A percentile compares a stretch with the other conserved stretches of the same genome.
phyloP scores from a whole-genome alignment of 331 rosid genomes.

The Malus hybrid region DNA sequence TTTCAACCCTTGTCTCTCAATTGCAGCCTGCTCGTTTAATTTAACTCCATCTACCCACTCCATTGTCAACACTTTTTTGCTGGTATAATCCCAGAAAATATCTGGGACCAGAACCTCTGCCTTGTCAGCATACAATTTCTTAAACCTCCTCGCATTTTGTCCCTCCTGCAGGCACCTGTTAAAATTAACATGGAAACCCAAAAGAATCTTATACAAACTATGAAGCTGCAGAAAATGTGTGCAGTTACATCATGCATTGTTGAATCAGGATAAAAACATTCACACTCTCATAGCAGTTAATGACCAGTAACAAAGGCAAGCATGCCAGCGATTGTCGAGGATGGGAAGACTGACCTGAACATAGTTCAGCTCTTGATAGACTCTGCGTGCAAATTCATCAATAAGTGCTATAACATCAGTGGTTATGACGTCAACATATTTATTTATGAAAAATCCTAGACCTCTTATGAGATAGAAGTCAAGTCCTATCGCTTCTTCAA shows the following conservation, averaged over 20 bases:
- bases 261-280: neutral
- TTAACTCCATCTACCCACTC: constrained; percentile 96
- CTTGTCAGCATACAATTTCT: constrained; percentile 85
- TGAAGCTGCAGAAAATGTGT: neutral
- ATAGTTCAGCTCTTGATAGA: constrained; percentile 94
- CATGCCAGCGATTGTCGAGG: neutral
- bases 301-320: neutral
- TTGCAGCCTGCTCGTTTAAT: constrained; percentile 80
- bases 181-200: constrained; percentile 73
- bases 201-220: constrained; percentile 27
- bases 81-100: constrained; percentile 88
- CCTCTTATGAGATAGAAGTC: constrained; percentile 83
- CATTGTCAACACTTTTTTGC: constrained; percentile 78
- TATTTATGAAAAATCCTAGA: constrained; percentile 68
- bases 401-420: constrained; percentile 80
- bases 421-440: constrained; percentile 65
- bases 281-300: neutral
- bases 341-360: constrained; percentile 49
- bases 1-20: constrained; percentile 82
- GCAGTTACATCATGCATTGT: neutral
- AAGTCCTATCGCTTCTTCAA: constrained; percentile 86
- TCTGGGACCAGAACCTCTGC: constrained; percentile 80
- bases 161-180: constrained; percentile 97
- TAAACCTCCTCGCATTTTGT: constrained; percentile 79
- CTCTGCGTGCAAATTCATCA: constrained; percentile 88